Evolutionary conservation across 257 asterid genomes (phyloP).

Genomic region (Solanum sejunctum): DNA sequence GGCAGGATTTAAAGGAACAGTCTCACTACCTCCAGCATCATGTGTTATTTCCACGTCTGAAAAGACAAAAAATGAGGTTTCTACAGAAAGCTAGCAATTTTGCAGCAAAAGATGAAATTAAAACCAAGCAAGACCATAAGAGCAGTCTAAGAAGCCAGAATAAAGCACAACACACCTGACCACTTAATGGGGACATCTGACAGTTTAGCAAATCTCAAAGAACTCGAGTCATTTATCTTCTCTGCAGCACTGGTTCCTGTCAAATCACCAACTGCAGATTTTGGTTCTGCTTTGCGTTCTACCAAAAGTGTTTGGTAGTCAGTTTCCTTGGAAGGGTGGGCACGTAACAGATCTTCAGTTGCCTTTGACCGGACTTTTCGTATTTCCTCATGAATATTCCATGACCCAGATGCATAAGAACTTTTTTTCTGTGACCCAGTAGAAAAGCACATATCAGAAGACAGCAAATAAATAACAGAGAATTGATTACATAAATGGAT

Average conservation of each 20-base stretch:
- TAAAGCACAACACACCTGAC: conserved; percentile 23
- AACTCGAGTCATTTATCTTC: conserved; percentile 13
- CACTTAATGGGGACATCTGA: conserved; percentile 23
- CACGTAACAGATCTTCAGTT: conserved; percentile 54
- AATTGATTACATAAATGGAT: neutral
- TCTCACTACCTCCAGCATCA: conserved; percentile 19
- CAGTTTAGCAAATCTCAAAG: conserved; percentile 8
- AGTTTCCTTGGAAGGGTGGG: conserved; percentile 28
- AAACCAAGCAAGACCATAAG: neutral
- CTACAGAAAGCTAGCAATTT: neutral
- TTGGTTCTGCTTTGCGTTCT: conserved; percentile 11
- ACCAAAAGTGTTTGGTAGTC: conserved; percentile 28
- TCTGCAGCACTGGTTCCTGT: conserved; percentile 13
- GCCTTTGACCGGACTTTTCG: conserved; percentile 72
- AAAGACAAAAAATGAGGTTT: conserved; percentile 1
- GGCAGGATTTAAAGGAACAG: conserved; percentile 17
- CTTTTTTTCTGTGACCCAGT: conserved; percentile 39
- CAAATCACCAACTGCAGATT: conserved; percentile 18
- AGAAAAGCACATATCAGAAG: conserved; percentile 4
- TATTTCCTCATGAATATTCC: conserved; percentile 79
- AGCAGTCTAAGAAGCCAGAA: conserved; percentile 2
- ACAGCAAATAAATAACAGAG: neutral
- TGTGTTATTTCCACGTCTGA: conserved; percentile 35
- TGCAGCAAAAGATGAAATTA: neutral
- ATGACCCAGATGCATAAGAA: conserved; percentile 63